Evolutionary conservation across 345 rosid genomes (phyloP).

Genomic region (Schrenkiella parvula): DNA sequence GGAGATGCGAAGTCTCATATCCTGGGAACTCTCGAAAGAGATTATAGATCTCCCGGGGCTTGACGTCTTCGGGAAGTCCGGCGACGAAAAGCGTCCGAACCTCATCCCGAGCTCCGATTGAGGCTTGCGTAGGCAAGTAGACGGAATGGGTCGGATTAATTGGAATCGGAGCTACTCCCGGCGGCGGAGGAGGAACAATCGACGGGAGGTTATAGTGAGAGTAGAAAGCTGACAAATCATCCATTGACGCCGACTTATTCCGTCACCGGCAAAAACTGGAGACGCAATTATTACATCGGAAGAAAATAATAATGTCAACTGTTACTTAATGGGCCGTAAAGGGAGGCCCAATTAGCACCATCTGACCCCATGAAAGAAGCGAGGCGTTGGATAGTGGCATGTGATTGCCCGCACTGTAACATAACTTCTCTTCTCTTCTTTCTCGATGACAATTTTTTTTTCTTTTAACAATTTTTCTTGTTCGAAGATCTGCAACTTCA

Average conservation of each 20-base stretch:
- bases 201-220: constrained; percentile 36
- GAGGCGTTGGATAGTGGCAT: not conserved
- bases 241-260: constrained; percentile 34
- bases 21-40: constrained; percentile 87
- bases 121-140: constrained; percentile 33
- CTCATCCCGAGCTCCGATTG: constrained; percentile 38
- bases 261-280: not conserved
- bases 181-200: constrained; percentile 31
- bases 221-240: constrained; percentile 56
- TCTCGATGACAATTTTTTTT: not conserved
- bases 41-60: constrained; percentile 84
- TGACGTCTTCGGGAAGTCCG: constrained; percentile 83
- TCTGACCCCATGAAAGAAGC: too few relatives aligned
- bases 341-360: too few relatives aligned
- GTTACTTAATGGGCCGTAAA: not conserved
- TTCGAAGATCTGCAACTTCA: constrained; percentile 33
- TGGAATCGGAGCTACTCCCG: constrained; percentile 26
- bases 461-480: not conserved
- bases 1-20: constrained; percentile 82
- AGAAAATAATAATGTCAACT: not conserved
- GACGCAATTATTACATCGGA: not conserved
- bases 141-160: constrained; percentile 32
- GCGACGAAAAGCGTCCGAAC: constrained; percentile 89
- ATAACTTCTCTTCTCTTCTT: not conserved
- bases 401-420: not conserved